Conservation (phyloP, 768 basidiomycete species). For the Omphalotus guepiniiformis region DNA sequence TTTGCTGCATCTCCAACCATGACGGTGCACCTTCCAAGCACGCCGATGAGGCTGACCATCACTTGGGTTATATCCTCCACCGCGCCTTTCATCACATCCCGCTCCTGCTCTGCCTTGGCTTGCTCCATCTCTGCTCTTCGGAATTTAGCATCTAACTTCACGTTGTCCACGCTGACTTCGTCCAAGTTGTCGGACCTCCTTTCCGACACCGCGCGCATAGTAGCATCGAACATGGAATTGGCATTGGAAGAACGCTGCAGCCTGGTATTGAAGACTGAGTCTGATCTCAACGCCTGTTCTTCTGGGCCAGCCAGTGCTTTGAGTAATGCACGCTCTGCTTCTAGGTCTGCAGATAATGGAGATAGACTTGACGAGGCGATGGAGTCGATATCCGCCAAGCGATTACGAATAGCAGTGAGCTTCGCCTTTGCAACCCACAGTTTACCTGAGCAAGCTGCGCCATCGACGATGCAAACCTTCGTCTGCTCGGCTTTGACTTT, state of each 20-base stretch:
- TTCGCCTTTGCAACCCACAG: slow-evolving; percentile 67
- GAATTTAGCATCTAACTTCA: slow-evolving; percentile 65
- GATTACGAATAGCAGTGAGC: slow-evolving; percentile 55
- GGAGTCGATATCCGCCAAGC: slow-evolving; percentile 54
- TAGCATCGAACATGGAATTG: slow-evolving; percentile 79
- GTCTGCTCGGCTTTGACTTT: slow-evolving; percentile 68
- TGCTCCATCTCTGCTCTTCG: slow-evolving; percentile 70
- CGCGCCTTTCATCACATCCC: slow-evolving; percentile 58
- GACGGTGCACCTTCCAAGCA: slow-evolving; percentile 76
- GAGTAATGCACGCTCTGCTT: slow-evolving; percentile 69
- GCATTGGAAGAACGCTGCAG: slow-evolving; percentile 71
- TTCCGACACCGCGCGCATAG: slow-evolving; percentile 78
- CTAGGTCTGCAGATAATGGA: slow-evolving; percentile 50
- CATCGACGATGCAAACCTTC: slow-evolving; percentile 66
- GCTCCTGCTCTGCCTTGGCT: slow-evolving; percentile 59
- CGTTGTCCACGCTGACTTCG: slow-evolving; percentile 60
- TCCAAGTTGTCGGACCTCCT: slow-evolving; percentile 76
- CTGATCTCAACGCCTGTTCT: slow-evolving; percentile 57
- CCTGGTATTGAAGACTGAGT: slow-evolving; percentile 54
- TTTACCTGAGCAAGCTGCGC: slow-evolving; percentile 69
- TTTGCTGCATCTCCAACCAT: slow-evolving; percentile 58
- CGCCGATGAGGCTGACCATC: slow-evolving; percentile 69
- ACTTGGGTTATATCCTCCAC: slow-evolving; percentile 62
- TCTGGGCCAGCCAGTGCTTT: slow-evolving; percentile 65
- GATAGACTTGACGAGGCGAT: slow-evolving; percentile 31